Evolutionary conservation across 345 rosid genomes (phyloP).

Genomic region (Eucalyptus erythrocorys): DNA sequence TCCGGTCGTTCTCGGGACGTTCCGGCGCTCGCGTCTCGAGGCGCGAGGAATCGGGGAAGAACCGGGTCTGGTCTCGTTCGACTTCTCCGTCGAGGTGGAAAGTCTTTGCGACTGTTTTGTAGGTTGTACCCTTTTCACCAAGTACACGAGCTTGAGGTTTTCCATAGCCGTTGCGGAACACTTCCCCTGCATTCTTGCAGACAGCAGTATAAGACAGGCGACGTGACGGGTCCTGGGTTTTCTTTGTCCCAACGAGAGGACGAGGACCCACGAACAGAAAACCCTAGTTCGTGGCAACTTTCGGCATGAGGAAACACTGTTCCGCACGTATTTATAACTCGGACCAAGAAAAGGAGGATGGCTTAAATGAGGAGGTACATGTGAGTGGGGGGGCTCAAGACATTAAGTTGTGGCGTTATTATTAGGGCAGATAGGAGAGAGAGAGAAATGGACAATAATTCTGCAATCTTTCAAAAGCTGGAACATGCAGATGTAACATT

Average conservation of each 20-base stretch:
- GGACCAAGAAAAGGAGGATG: neutral
- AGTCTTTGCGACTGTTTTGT: neutral
- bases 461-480: neutral
- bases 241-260: neutral
- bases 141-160: neutral
- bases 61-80: neutral
- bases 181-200: neutral
- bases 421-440: neutral
- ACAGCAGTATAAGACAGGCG: neutral
- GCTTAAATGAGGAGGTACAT: neutral
- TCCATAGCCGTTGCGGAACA: neutral
- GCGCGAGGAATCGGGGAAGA: neutral
- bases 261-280: neutral
- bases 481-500: neutral
- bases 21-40: neutral
- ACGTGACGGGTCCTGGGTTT: neutral
- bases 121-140: neutral
- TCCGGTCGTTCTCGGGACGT: neutral
- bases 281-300: neutral
- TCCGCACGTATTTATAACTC: neutral
- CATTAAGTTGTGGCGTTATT: neutral
- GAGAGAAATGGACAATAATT: neutral
- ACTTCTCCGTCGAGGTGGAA: neutral
- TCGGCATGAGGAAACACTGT: neutral
- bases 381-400: neutral